These are phyloP conservation scores for Suaeda aralocaspica DNA, from an alignment of 148 eudicot genomes.

Conservation along the genomic window DNA sequence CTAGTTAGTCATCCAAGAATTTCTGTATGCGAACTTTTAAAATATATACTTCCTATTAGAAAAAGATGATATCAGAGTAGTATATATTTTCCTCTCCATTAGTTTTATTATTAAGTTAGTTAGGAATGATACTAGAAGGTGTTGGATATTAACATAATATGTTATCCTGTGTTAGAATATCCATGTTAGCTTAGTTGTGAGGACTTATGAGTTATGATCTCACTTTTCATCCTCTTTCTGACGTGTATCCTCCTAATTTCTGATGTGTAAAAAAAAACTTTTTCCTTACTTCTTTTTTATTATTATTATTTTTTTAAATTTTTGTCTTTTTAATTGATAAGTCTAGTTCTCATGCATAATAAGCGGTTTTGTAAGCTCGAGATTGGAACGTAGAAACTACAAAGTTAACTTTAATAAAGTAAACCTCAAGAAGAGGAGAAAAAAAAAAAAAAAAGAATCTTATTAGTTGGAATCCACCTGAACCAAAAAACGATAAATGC, in stretches of 20 bases:
- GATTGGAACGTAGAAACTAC: not conserved
- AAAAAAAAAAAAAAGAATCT: constrained; percentile 6
- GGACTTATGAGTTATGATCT: not conserved
- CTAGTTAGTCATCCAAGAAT: not conserved
- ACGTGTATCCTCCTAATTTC: constrained; percentile 15
- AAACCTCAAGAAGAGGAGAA: not conserved
- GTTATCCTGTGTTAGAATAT: not conserved
- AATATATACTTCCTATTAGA: not conserved
- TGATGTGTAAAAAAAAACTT: constrained; percentile 21
- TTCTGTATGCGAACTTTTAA: no score
- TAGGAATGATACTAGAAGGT: no score
- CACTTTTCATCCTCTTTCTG: constrained; percentile 6
- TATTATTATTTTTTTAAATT: constrained; percentile 11
- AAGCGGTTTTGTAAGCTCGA: constrained; percentile 19
- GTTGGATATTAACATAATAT: not conserved
- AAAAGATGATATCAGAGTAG: not conserved
- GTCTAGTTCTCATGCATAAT: not conserved
- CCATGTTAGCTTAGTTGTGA: not conserved
- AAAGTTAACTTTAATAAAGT: constrained; percentile 17
- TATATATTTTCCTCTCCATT: no score
- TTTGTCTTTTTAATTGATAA: constrained; percentile 8
- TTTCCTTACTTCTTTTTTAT: not conserved
- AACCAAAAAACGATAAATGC: not conserved
- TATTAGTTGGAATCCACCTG: constrained; percentile 18
- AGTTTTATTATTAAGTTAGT: not conserved